Conservation (phyloP, 441 rosid genomes). For the Pelargonium myrrhifolium region DNA sequence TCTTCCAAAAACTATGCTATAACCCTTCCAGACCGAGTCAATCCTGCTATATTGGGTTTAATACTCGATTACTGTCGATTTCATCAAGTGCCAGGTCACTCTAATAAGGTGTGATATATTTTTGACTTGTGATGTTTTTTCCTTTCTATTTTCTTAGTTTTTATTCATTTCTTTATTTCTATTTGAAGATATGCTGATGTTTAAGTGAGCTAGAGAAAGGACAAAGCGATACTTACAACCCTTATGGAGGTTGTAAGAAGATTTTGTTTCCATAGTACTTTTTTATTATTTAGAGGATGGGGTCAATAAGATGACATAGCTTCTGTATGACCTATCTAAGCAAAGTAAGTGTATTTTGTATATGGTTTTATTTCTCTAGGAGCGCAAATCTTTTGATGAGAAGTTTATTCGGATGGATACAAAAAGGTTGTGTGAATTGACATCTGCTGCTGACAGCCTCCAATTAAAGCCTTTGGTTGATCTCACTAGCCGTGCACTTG, state of each 20-base stretch:
- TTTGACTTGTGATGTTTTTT: background rate
- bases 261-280: background rate
- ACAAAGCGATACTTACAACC: slow-evolving; percentile 6
- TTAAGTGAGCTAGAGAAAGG: slow-evolving; percentile 4
- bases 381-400: slow-evolving; percentile 53
- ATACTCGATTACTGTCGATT: slow-evolving; percentile 64
- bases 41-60: slow-evolving; percentile 44
- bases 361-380: slow-evolving; percentile 29
- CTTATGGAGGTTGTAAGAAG: slow-evolving; percentile 7
- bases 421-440: slow-evolving; percentile 48
- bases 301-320: slow-evolving; percentile 2
- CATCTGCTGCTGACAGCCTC: slow-evolving; percentile 65
- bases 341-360: background rate
- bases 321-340: background rate
- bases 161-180: slow-evolving; percentile 5
- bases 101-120: slow-evolving; percentile 46
- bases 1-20: slow-evolving; percentile 62
- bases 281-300: background rate
- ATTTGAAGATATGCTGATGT: background rate
- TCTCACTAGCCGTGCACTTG: slow-evolving; percentile 60
- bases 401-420: slow-evolving; percentile 56
- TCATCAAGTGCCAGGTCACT: slow-evolving; percentile 62
- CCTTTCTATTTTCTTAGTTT: slow-evolving; percentile 1
- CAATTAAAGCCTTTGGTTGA: slow-evolving; percentile 60
- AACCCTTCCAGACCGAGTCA: slow-evolving; percentile 53